Evolutionary conservation across 805 yeast genomes (phyloP), one percentile per base, ranked within the genome.

Genomic region (Cyberlindnera americana): DNA sequence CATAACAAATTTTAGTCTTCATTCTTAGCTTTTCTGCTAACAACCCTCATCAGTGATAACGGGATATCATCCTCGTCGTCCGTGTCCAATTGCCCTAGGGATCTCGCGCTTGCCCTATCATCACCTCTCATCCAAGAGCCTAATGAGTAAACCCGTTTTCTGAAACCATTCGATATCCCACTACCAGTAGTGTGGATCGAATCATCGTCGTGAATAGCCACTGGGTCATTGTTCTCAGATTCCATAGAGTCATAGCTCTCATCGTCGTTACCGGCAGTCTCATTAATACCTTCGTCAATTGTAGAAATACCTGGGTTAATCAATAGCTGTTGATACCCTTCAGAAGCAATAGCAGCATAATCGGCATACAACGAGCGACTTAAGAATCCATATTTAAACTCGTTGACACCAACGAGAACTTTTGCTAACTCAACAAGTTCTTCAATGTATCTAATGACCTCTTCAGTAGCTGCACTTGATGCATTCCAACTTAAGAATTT

Each of bases 401-500:
- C 71, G 41, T 68, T 64, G 10, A 68, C 72, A 19, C 79, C 79
- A 19, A 70, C 73, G 5, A 73, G 49, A 4, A 66, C 48, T 41
- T 67, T 70, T 0, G 70, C 60, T 22, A 73, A 43, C 33, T 61
- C 65, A 6, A 67, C 41, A 11, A 74, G 52, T 45, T 71, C 77
- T 44, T 74, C 78, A 19, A 70, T 60, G 46, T 70, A 73, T 34
- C 67, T 73, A 30, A 73, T 70, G 25, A 74, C 60, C 44, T 74
- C 78, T 43, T 70, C 76, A 3, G 69, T 52, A 0, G 76, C 75
- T 3, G 73, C 66, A 41, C 67, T 66, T 2, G 74, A 57, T 2
- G 78, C 78, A 49, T 70, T 73, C 79, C 79, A 74, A 39, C 72
- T 62, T 47, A 74, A 53, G 40, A 69, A 62, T 44, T 64, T 62